These are phyloP conservation scores for Protomyces inouyei DNA, from an alignment of 1,139 yeast genomes.

Conservation along the genomic window DNA sequence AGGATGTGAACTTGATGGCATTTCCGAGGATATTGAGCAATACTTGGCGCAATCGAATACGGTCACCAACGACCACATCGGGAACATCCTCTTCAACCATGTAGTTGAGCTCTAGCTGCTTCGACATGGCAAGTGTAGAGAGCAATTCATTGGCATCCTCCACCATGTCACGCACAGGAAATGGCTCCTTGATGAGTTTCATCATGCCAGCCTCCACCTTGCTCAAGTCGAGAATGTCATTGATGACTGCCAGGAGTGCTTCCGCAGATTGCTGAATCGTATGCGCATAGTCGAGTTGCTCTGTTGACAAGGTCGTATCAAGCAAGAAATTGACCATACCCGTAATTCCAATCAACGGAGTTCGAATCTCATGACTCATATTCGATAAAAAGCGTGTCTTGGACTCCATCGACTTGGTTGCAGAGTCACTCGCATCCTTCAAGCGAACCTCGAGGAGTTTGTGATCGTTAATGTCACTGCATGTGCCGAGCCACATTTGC, in stretches of 20 bases:
- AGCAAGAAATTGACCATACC: conserved; percentile 94
- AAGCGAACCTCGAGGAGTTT: conserved; percentile 52
- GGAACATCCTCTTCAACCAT: conserved; percentile 74
- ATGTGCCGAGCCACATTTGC: conserved; percentile 40
- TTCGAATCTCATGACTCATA: conserved; percentile 66
- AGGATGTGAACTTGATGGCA: conserved; percentile 75
- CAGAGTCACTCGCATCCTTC: conserved; percentile 51
- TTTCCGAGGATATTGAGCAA: conserved; percentile 84
- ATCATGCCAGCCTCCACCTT: conserved; percentile 81
- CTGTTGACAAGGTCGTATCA: conserved; percentile 72
- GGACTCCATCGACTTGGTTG: conserved; percentile 35
- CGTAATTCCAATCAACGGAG: conserved; percentile 85
- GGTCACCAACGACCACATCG: conserved; percentile 78
- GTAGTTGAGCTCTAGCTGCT: conserved; percentile 67
- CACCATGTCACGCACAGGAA: conserved; percentile 67
- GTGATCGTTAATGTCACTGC: conserved; percentile 41
- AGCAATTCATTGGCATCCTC: conserved; percentile 75
- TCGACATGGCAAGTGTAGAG: conserved; percentile 74
- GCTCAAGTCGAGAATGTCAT: conserved; percentile 74
- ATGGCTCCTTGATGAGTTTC: conserved; percentile 74
- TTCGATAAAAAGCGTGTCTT: conserved; percentile 31
- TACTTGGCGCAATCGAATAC: conserved; percentile 80
- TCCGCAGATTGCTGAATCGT: conserved; percentile 75
- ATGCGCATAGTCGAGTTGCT: conserved; percentile 75
- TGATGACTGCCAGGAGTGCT: conserved; percentile 69